Evolutionary conservation across 371 early-diverging fungal species (phyloP).

Genomic region (Mucor lusitanicus): DNA sequence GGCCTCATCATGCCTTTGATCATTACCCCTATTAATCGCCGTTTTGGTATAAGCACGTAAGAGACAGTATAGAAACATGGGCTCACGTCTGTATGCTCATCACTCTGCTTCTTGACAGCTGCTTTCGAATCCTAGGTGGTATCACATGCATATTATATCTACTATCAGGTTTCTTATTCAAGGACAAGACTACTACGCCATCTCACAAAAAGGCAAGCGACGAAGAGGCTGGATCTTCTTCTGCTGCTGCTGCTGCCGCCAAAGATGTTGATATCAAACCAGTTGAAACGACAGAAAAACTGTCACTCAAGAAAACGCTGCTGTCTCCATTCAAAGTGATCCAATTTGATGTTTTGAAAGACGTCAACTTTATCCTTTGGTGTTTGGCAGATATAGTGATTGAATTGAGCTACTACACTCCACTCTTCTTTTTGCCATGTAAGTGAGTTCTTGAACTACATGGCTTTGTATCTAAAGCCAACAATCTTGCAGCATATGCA

Average conservation of each 20-base stretch:
- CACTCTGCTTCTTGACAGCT: no score
- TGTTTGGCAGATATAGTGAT: conserved; percentile 25
- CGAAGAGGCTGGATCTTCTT: neutral
- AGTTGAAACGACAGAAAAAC: neutral
- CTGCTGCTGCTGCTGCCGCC: neutral
- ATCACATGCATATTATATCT: no score
- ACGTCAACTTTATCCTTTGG: conserved; percentile 25
- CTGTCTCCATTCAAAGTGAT: neutral
- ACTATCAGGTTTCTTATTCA: no score
- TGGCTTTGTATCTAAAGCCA: neutral
- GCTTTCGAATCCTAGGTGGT: no score
- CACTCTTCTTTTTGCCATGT: conserved; percentile 35
- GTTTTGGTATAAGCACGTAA: no score
- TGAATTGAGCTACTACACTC: conserved; percentile 30
- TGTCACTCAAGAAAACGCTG: neutral
- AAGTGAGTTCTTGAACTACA: neutral
- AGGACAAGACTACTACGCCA: no score
- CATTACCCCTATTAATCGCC: no score
- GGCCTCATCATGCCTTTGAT: no score
- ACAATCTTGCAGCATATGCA: conserved; percentile 19
- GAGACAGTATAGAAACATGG: no score
- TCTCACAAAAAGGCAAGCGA: no score
- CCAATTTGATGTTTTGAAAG: conserved; percentile 7
- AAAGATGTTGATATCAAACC: neutral
- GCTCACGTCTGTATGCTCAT: no score